Evolutionary conservation across 2,329 filamentous ascomycete genomes (phyloP).

Genomic region (Colletotrichum aenigma): DNA sequence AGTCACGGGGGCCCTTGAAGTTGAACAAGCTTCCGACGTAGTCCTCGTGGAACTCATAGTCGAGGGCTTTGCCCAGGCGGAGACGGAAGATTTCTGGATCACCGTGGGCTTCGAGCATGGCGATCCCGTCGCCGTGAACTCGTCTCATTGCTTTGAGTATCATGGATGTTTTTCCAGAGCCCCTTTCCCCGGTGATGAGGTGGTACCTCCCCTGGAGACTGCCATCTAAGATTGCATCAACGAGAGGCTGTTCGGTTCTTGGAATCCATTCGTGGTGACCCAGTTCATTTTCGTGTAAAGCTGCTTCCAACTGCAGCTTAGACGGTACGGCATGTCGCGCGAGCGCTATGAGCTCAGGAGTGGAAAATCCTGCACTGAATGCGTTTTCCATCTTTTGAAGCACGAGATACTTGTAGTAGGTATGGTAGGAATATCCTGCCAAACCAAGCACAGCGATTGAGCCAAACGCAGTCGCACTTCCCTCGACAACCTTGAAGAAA

Average conservation of each 20-base stretch:
- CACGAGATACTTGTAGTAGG: conserved; percentile 86
- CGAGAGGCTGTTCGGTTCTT: conserved; percentile 78
- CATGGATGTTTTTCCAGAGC: conserved; percentile 97
- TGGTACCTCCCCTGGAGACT: conserved; percentile 81
- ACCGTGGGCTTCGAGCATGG: conserved; percentile 96
- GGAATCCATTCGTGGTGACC: conserved; percentile 71
- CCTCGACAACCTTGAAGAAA: conserved; percentile 68
- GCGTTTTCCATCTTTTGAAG: conserved; percentile 90
- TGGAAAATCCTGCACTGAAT: conserved; percentile 90
- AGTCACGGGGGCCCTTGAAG: conserved; percentile 92
- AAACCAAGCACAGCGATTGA: conserved; percentile 74
- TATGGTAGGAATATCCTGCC: conserved; percentile 80
- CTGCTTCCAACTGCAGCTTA: conserved; percentile 27
- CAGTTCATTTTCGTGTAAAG: conserved; percentile 30
- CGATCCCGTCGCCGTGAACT: conserved; percentile 83
- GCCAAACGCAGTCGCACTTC: conserved; percentile 76
- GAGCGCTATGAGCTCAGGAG: conserved; percentile 79
- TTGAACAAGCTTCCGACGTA: conserved; percentile 91
- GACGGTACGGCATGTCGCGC: conserved; percentile 57
- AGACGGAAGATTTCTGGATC: conserved; percentile 97
- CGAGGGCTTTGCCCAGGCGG: conserved; percentile 87
- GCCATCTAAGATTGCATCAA: conserved; percentile 85
- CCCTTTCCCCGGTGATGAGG: conserved; percentile 92
- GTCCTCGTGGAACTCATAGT: conserved; percentile 97
- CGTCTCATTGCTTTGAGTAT: conserved; percentile 93